Base-by-base conservation (phyloP, 2,329 filamentous ascomycete genomes). In the Exophiala sp. region DNA sequence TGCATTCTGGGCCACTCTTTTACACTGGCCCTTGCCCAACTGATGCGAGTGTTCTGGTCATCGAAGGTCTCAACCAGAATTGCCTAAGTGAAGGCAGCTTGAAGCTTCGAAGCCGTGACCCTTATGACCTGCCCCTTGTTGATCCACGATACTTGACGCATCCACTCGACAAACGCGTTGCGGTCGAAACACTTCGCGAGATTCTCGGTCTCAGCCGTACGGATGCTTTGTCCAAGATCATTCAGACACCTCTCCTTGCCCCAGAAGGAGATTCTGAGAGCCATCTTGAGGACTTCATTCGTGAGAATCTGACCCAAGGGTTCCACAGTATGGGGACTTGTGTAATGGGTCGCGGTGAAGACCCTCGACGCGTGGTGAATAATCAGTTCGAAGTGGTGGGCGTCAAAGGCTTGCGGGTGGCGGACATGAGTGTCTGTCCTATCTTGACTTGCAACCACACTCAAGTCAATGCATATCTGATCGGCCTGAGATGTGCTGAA, bases 251-350 rank as follows among this genome's bases (percentile, higher is more conserved):
- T 35, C 58, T 3, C 16, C 62, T 2, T 49, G 47, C 51, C 54
- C 29, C 21, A 47, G 53, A 9, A 16, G 42, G 11, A 10, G 34
- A 35, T n/a, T 50, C 57, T 4, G 62, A 65, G 35, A 55, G 42
- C 21, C 54, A 65, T 21, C 59, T 66, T 10, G 54, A 61, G 18
- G 39, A 41, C 11, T 55, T 45, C 5, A 56, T 66, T 14, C 55
- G 60, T 12, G 54, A 65, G 8, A 67, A 53, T 11, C 40, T 69
- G 12, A 66, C 62, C 53, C 64, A 65, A 1, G 54, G 71, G 12
- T 71, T 61, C 50, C 70, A 74, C 56, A 65, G 66, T 1, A 44
- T 60, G 1, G 63, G 63, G 6, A 71, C 69, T 0, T 71, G 66
- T 45, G 67, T 63, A 12, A 75, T 72, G 70, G 71, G 71, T 0